Evolutionary conservation across 768 basidiomycete species (phyloP).

Genomic region (Leccinum olivaceopallidum): DNA sequence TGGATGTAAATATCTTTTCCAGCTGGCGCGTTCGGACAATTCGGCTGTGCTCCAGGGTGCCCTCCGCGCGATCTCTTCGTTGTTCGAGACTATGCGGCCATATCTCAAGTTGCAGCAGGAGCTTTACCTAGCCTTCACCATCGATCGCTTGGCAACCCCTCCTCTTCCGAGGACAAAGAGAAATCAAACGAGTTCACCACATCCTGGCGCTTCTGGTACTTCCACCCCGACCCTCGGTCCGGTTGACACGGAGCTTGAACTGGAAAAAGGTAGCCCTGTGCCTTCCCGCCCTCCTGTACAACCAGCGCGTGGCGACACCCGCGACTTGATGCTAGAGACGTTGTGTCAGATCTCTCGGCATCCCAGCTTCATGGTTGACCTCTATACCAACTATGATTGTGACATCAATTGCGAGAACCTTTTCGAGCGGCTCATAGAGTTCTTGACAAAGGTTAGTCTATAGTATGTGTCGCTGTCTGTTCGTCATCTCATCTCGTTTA

Average conservation of each 20-base stretch:
- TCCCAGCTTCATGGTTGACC: conserved; percentile 92
- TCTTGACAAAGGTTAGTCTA: conserved; percentile 74
- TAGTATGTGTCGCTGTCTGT: neutral
- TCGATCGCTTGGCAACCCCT: conserved; percentile 82
- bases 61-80: conserved; percentile 82
- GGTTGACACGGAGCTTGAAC: conserved; percentile 39
- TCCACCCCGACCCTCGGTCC: conserved; percentile 44
- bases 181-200: conserved; percentile 44
- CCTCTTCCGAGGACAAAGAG: conserved; percentile 33
- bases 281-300: conserved; percentile 61
- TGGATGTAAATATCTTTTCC: conserved; percentile 96
- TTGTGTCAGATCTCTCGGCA: conserved; percentile 78
- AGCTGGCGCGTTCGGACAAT: conserved; percentile 91
- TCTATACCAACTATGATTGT: conserved; percentile 97
- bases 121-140: conserved; percentile 89
- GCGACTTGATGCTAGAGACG: conserved; percentile 89
- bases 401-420: conserved; percentile 96
- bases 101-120: conserved; percentile 94
- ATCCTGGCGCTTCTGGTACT: conserved; percentile 50
- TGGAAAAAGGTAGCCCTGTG: conserved; percentile 49
- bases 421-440: conserved; percentile 86
- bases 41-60: conserved; percentile 74
- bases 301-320: conserved; percentile 83
- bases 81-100: conserved; percentile 83
- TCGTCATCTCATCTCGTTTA: conserved; percentile 5